Percentiles rank a stretch among this genome's conserved stretches.
phyloP scores from a whole-genome alignment of 805 yeast genomes.

The Isabelozyma gotoi region DNA sequence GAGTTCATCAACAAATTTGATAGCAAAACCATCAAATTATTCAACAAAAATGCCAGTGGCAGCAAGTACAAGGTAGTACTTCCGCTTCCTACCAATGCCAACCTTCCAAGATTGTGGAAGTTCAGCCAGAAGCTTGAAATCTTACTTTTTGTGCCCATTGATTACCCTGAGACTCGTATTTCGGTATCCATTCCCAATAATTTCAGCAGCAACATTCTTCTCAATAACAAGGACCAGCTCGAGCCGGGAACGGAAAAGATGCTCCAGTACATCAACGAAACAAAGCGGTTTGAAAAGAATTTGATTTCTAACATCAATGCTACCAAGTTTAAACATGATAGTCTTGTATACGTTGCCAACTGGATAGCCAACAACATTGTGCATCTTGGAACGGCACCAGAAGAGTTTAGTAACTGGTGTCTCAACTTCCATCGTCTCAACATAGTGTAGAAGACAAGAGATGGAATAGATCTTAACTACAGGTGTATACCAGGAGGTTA shows the following conservation, averaged over 20 bases:
- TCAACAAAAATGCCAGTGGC: slow-evolving; percentile 22
- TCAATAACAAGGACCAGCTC: slow-evolving; percentile 14
- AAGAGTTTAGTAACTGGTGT: slow-evolving; percentile 11
- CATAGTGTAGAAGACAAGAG: not conserved
- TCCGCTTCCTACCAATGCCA: slow-evolving; percentile 19
- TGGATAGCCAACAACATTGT: slow-evolving; percentile 30
- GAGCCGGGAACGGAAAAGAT: slow-evolving; percentile 12
- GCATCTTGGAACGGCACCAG: slow-evolving; percentile 5
- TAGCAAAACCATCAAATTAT: slow-evolving; percentile 18
- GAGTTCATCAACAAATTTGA: slow-evolving; percentile 29
- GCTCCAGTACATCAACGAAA: slow-evolving; percentile 16
- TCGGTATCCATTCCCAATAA: slow-evolving; percentile 25
- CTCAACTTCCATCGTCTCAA: not conserved
- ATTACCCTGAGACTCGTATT: slow-evolving; percentile 28
- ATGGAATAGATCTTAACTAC: not conserved
- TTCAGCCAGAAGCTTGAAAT: slow-evolving; percentile 22
- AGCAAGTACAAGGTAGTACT: slow-evolving; percentile 30
- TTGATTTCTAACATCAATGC: slow-evolving; percentile 20
- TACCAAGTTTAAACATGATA: slow-evolving; percentile 13
- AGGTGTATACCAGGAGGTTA: too few relatives aligned
- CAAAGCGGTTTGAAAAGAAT: slow-evolving; percentile 26
- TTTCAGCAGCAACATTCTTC: slow-evolving; percentile 28
- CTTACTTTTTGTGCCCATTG: slow-evolving; percentile 29
- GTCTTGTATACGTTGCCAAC: slow-evolving; percentile 28
- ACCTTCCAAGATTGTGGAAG: slow-evolving; percentile 30